A percentile compares a stretch with the other conserved stretches of the same genome.
Conservation (phyloP, 202 grass and related monocot genomes). For the Setaria italica region DNA sequence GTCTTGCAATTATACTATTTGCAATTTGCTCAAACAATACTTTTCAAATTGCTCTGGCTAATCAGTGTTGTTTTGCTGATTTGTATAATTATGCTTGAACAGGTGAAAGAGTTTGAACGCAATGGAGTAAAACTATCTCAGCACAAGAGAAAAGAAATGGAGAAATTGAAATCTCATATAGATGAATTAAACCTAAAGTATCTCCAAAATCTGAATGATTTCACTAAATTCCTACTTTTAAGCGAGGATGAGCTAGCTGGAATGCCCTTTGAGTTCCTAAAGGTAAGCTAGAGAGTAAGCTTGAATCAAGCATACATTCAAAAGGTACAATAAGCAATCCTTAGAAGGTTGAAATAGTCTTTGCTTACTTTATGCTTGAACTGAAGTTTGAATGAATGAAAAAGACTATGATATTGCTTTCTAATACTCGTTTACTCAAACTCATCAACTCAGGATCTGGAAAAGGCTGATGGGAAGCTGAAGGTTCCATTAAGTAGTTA, state of each 20-base stretch:
- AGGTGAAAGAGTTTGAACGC: slow-evolving; percentile 95
- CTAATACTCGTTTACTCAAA: slow-evolving; percentile 28
- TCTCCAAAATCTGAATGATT: slow-evolving; percentile 70
- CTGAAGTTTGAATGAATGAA: slow-evolving; percentile 24
- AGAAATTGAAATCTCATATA: slow-evolving; percentile 76
- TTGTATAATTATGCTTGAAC: slow-evolving; percentile 66
- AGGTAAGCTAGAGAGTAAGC: slow-evolving; percentile 58
- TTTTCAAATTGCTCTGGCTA: slow-evolving; percentile 17
- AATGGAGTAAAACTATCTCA: slow-evolving; percentile 74
- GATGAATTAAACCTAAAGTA: slow-evolving; percentile 83
- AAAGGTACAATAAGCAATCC: slow-evolving; percentile 16
- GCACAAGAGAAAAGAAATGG: slow-evolving; percentile 84
- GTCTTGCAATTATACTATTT: slow-evolving; percentile 6
- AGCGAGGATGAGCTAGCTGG: slow-evolving; percentile 78
- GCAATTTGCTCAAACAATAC: not conserved
- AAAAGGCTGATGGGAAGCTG: slow-evolving; percentile 71
- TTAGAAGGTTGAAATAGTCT: slow-evolving; percentile 23
- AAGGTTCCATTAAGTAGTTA: slow-evolving; percentile 76
- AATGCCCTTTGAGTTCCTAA: slow-evolving; percentile 84
- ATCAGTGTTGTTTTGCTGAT: slow-evolving; percentile 32
- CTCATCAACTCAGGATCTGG: slow-evolving; percentile 72
- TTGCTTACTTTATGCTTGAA: slow-evolving; percentile 45
- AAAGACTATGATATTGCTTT: not conserved
- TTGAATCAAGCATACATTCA: slow-evolving; percentile 17
- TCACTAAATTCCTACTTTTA: slow-evolving; percentile 74